A percentile compares a stretch with the other conserved stretches of the same genome.
Evolutionary conservation across 805 yeast species (phyloP).

Genomic region (Ogataea neopini): DNA sequence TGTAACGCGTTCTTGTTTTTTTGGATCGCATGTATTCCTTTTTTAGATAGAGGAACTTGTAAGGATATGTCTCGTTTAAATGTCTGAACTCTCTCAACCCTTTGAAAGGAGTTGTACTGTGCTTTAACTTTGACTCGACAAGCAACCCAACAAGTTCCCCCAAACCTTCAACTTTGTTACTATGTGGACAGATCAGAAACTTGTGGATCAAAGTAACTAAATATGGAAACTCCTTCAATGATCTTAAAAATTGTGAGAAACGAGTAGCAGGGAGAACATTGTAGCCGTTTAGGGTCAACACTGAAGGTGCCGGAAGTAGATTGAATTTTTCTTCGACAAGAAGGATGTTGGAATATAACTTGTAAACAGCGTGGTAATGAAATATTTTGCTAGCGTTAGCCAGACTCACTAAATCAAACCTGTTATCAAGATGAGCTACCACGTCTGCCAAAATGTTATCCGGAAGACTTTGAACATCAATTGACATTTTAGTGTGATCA

Average conservation of each 20-base stretch:
- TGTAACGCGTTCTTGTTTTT: constrained; percentile 1
- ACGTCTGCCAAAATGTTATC: constrained; percentile 18
- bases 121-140: constrained; percentile 18
- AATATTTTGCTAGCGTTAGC: constrained; percentile 11
- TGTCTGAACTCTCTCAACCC: constrained; percentile 20
- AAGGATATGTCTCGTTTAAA: constrained; percentile 12
- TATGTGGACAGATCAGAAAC: constrained; percentile 13
- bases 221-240: constrained; percentile 1
- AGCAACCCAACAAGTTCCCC: constrained; percentile 15
- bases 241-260: constrained; percentile 9
- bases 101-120: constrained; percentile 14
- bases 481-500: neutral
- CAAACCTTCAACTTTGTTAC: constrained; percentile 12
- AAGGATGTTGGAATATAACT: constrained; percentile 17
- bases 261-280: constrained; percentile 9
- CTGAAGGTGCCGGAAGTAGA: constrained; percentile 1
- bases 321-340: constrained; percentile 15
- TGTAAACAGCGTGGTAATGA: constrained; percentile 10
- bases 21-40: constrained; percentile 12
- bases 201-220: constrained; percentile 17
- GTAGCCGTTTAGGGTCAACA: neutral
- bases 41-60: constrained; percentile 14
- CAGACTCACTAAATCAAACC: constrained; percentile 16
- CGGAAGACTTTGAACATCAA: constrained; percentile 8
- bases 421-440: constrained; percentile 7